phyloP scores from a whole-genome alignment of 345 rosid genomes.

The Erodium maritimum region DNA sequence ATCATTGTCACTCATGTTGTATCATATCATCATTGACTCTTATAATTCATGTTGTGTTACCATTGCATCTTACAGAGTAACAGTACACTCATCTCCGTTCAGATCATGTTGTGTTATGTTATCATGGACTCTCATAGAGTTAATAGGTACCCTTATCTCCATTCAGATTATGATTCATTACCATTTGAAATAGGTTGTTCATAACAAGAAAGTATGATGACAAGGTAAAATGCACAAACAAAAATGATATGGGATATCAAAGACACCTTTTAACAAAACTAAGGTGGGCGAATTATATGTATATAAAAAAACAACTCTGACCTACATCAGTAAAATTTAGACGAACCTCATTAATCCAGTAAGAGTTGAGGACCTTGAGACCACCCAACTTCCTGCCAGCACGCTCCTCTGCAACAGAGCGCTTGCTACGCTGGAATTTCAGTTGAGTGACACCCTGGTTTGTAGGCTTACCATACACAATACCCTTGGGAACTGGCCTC shows the following conservation, averaged over 20 bases:
- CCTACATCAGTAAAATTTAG: too few relatives aligned
- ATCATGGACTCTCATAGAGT: background rate
- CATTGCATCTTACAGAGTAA: background rate
- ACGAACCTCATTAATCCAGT: background rate
- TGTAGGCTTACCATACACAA: background rate
- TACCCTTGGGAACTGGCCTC: background rate
- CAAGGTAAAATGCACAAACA: too few relatives aligned
- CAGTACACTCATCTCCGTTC: too few relatives aligned
- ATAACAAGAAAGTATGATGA: too few relatives aligned
- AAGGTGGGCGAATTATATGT: too few relatives aligned
- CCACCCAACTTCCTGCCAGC: background rate
- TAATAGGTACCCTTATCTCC: too few relatives aligned
- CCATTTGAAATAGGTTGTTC: too few relatives aligned
- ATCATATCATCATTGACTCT: background rate
- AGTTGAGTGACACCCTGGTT: background rate
- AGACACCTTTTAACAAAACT: too few relatives aligned
- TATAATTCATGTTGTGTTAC: background rate
- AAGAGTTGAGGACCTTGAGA: background rate
- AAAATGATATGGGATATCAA: too few relatives aligned
- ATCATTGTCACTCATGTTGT: background rate
- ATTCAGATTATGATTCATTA: too few relatives aligned
- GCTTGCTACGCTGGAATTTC: background rate
- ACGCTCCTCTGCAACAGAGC: background rate
- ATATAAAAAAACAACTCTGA: background rate
- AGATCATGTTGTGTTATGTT: background rate